Percentiles rank a stretch among this genome's conserved stretches.
Conservation (phyloP, 192 early-diverging fungal species). For the Pilaira anomala region DNA sequence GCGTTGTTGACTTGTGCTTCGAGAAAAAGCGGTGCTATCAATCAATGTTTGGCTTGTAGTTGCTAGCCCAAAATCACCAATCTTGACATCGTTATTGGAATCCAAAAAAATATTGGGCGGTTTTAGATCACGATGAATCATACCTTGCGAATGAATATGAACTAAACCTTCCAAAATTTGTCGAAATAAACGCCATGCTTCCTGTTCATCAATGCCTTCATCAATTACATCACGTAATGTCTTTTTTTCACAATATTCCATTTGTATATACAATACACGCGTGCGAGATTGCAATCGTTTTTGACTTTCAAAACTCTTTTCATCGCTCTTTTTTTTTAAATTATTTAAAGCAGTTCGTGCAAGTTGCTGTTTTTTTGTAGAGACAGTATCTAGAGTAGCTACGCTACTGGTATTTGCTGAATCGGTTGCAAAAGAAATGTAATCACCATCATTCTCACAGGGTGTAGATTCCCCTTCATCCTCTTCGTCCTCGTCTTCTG, state of each 20-base stretch:
- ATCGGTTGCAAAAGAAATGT: constrained; percentile 22
- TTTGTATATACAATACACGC: constrained; percentile 88
- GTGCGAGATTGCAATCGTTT: constrained; percentile 23
- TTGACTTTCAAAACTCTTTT: constrained; percentile 13
- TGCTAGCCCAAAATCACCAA: constrained; percentile 79
- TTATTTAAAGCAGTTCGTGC: constrained; percentile 5
- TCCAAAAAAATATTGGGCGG: constrained; percentile 82
- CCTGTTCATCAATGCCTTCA: constrained; percentile 72
- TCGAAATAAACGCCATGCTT: constrained; percentile 77
- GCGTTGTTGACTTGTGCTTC: constrained; percentile 1
- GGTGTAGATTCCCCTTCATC: constrained; percentile 28
- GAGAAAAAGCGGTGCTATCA: constrained; percentile 15
- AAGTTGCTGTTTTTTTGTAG: neutral
- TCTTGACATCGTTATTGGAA: constrained; percentile 53
- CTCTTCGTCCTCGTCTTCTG: constrained; percentile 35
- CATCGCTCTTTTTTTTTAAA: constrained; percentile 10
- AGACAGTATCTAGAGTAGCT: neutral
- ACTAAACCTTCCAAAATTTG: constrained; percentile 90
- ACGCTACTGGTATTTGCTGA: constrained; percentile 16
- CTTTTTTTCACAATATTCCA: constrained; percentile 98
- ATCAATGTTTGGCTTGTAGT: constrained; percentile 44
- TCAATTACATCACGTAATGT: constrained; percentile 84
- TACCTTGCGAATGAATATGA: constrained; percentile 84
- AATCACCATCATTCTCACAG: constrained; percentile 20
- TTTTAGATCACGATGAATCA: constrained; percentile 90